A percentile compares a stretch with the other conserved stretches of the same genome.
Evolutionary conservation across 2,329 filamentous ascomycete species (phyloP).

Genomic region (Aspergillus vadensis): DNA sequence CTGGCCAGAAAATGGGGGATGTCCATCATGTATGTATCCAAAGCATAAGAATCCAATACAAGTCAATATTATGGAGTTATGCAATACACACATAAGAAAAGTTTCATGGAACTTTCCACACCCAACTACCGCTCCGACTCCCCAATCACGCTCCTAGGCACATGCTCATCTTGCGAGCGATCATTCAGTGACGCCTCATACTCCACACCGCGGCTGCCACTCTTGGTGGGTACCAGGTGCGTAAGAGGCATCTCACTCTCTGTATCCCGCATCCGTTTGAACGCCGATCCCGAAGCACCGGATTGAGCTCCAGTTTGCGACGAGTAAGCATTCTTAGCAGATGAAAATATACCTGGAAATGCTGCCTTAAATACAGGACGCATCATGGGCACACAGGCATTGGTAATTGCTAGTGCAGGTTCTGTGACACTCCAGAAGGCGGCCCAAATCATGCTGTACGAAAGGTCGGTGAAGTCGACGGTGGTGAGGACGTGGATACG

Average conservation of each 20-base stretch:
- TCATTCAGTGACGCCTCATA: constrained; percentile 1
- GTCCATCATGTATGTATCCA: too few species aligned
- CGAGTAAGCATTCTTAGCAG: not conserved
- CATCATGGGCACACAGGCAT: constrained; percentile 29
- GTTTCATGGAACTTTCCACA: not conserved
- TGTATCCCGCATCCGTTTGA: not conserved
- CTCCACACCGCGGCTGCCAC: not conserved
- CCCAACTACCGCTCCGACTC: not conserved
- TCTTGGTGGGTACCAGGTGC: not conserved
- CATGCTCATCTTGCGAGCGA: not conserved
- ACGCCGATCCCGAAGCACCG: not conserved
- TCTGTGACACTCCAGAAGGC: constrained; percentile 32
- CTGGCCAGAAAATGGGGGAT: too few species aligned
- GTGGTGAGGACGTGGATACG: constrained; percentile 27
- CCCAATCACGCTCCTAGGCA: not conserved
- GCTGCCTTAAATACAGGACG: constrained; percentile 23
- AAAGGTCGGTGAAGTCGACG: constrained; percentile 24
- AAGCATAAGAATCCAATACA: too few species aligned
- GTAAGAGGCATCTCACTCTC: constrained; percentile 6
- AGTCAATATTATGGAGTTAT: too few species aligned
- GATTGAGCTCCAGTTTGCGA: constrained; percentile 5
- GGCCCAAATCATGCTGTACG: constrained; percentile 27
- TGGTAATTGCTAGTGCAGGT: constrained; percentile 26
- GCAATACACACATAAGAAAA: too few species aligned
- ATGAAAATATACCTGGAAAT: constrained; percentile 15